phyloP scores from a whole-genome alignment of 352 stramenopile species.

The Aphanomyces stellatus region DNA sequence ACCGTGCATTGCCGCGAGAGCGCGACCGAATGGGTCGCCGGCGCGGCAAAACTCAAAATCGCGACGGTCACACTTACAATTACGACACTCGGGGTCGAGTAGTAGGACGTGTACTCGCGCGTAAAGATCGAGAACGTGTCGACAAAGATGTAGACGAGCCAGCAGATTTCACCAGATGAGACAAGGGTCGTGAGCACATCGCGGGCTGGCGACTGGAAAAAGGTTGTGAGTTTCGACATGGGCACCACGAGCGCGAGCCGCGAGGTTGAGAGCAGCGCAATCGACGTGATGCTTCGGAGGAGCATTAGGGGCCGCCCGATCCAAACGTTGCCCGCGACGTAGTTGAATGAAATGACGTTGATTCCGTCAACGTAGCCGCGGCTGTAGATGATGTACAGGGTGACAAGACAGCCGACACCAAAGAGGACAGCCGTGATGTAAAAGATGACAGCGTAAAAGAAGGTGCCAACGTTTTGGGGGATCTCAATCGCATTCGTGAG shows the following conservation, averaged over 20 bases:
- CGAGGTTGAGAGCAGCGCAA: neutral
- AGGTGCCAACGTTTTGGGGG: constrained; percentile 3
- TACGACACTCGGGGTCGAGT: neutral
- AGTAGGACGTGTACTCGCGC: neutral
- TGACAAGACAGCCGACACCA: neutral
- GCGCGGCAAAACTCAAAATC: neutral
- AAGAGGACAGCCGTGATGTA: constrained; percentile 3
- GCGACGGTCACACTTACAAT: neutral
- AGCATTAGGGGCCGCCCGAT: neutral
- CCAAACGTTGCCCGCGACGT: neutral
- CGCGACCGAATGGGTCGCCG: neutral
- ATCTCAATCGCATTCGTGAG: neutral
- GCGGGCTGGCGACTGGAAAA: neutral
- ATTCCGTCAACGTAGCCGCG: neutral
- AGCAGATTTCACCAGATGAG: neutral
- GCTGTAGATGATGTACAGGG: neutral
- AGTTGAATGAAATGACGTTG: neutral
- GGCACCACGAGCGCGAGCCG: neutral
- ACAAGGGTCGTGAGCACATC: neutral
- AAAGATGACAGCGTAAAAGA: neutral
- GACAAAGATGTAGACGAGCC: constrained; percentile 12
- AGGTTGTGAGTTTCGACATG: neutral
- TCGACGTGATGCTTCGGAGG: neutral
- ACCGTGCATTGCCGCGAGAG: neutral
- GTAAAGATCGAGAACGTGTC: neutral